Conservation (phyloP, 2,329 filamentous ascomycete species). For the Claviceps lovelessii region DNA sequence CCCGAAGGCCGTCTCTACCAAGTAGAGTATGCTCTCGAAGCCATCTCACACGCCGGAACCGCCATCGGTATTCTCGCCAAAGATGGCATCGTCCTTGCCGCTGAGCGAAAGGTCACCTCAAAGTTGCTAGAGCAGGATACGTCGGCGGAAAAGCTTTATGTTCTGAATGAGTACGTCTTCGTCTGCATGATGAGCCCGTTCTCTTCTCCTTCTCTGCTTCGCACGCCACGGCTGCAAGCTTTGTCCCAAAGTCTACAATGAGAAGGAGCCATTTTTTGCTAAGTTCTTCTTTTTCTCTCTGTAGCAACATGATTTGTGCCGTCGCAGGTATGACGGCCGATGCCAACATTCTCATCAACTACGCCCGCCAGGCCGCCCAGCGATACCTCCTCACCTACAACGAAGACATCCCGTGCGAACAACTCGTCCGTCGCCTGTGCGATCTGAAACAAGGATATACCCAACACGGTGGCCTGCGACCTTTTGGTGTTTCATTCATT, state of each 20-base stretch:
- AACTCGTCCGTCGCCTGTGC: constrained; percentile 89
- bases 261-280: neutral
- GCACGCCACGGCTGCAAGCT: neutral
- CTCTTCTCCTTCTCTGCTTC: neutral
- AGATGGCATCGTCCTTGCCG: constrained; percentile 95
- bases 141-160: constrained; percentile 98
- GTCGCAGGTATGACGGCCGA: constrained; percentile 98
- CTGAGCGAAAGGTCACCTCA: constrained; percentile 97
- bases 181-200: neutral
- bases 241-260: neutral
- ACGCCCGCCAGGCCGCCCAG: constrained; percentile 91
- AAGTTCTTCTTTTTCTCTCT: neutral
- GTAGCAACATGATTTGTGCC: constrained; percentile 98
- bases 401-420: constrained; percentile 98
- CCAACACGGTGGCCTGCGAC: constrained; percentile 93
- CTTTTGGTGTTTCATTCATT: constrained; percentile 98
- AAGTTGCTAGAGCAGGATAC: constrained; percentile 99
- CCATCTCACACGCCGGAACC: constrained; percentile 95
- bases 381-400: constrained; percentile 98
- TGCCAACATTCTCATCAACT: constrained; percentile 99
- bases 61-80: constrained; percentile 93
- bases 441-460: constrained; percentile 99
- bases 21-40: constrained; percentile 97
- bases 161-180: constrained; percentile 74
- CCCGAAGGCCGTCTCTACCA: constrained; percentile 97